Evolutionary conservation across 345 rosid genomes (phyloP), one percentile per base, ranked within the genome.

Genomic region (Salix suchowensis): DNA sequence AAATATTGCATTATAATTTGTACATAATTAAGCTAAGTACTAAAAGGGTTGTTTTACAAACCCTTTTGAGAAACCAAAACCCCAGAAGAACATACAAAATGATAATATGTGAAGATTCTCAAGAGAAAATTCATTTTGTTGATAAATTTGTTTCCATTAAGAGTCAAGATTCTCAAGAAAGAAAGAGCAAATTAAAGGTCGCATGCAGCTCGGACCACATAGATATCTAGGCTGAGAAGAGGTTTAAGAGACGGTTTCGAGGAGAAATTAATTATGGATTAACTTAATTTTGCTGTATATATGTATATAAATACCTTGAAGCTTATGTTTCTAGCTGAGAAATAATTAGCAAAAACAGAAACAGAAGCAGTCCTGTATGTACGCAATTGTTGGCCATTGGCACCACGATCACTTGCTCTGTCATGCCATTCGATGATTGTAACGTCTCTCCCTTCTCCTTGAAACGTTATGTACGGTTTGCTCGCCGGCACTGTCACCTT

Each of bases 371-470:
- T 91, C 71, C 90, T 88, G 86, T 95, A 95, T 46, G 97, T 95
- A 21, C 97, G 97, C 28, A 95, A 80, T 81, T 89, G 97, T 71
- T 95, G 97, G 72, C 97, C 97, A 5, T 89, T 85, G 39, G 92
- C 80, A 4, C 94, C 98, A 13, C 87, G 97, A 81, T 95, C 98
- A 10, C 91, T 79, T 0, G 98, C 98, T 71, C 97, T 86, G 79
- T 95, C 98, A 70, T 95, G 98, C 98, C 98, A 95, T 78, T 95
- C 98, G 32, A 95, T 89, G 82, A 87, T 85, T 32, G 97, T 95
- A 84, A 82, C 84, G 39, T 88, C 94, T 61, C 91, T 88, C 61
- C 98, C 98, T 0, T 90, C 93, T 1, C 98, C 98, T 86, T 91
- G 88, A 72, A 95, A 88, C 36, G 96, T 93, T 60, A 93, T 86